phyloP scores from a whole-genome alignment of 1,284 basidiomycete species.

The Mycena citricolor region DNA sequence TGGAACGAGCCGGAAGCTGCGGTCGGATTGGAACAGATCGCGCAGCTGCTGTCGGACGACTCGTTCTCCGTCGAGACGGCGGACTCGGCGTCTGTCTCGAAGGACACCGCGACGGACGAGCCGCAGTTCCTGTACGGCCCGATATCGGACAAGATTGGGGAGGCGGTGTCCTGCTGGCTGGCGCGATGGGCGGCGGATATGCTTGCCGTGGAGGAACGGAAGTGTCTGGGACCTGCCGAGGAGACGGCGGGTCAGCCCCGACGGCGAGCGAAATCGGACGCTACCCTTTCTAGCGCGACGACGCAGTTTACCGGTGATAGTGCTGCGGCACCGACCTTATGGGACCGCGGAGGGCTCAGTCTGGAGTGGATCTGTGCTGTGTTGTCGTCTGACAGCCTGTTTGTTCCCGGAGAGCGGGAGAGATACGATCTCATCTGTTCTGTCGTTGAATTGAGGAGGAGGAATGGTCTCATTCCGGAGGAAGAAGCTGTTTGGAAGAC shows the following conservation, averaged over 20 bases:
- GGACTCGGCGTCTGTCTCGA: slow-evolving; percentile 17
- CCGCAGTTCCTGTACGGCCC: slow-evolving; percentile 71
- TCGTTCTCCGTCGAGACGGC: slow-evolving; percentile 16
- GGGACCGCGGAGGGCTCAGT: slow-evolving; percentile 68
- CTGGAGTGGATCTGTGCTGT: slow-evolving; percentile 75
- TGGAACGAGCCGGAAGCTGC: slow-evolving; percentile 56
- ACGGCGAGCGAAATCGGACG: slow-evolving; percentile 6
- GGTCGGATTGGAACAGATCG: slow-evolving; percentile 70
- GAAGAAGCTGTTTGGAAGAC: slow-evolving; percentile 70
- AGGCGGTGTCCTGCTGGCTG: slow-evolving; percentile 87
- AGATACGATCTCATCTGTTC: slow-evolving; percentile 78
- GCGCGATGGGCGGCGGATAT: slow-evolving; percentile 84
- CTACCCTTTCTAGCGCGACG: too few species aligned
- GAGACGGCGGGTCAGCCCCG: slow-evolving; percentile 7
- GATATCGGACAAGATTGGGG: slow-evolving; percentile 87
- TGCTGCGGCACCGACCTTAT: slow-evolving; percentile 50
- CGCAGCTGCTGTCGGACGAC: slow-evolving; percentile 45
- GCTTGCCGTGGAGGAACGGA: slow-evolving; percentile 59
- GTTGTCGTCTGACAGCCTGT: slow-evolving; percentile 78
- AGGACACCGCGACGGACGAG: slow-evolving; percentile 2
- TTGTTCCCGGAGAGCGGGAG: slow-evolving; percentile 77
- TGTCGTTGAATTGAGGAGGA: slow-evolving; percentile 70
- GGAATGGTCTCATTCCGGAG: slow-evolving; percentile 44
- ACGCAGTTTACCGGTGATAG: slow-evolving; percentile 7
- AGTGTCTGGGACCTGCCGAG: slow-evolving; percentile 8